Evolutionary conservation across 2,329 filamentous ascomycete species (phyloP).

Genomic region (Microcyclosporella mali): DNA sequence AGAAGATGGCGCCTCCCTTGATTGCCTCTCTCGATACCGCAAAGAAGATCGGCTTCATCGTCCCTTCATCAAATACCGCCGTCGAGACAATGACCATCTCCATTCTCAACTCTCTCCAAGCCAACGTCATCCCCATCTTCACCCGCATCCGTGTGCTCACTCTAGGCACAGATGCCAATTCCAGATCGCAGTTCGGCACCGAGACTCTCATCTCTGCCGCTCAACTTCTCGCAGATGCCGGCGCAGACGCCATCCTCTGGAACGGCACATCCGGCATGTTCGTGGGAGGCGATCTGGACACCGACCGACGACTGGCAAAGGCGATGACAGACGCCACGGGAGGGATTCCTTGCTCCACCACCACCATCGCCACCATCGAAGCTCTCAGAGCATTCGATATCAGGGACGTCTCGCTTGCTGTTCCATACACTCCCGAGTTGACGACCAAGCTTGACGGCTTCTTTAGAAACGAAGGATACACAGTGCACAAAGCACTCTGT

Average conservation of each 20-base stretch:
- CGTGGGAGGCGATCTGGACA: slow-evolving; percentile 19
- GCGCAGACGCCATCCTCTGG: slow-evolving; percentile 29
- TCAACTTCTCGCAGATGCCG: slow-evolving; percentile 28
- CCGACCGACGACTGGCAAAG: slow-evolving; percentile 12
- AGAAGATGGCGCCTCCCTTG: slow-evolving; percentile 6
- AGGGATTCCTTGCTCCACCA: slow-evolving; percentile 18
- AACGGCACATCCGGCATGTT: slow-evolving; percentile 30
- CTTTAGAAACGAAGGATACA: slow-evolving; percentile 11
- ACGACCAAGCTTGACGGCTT: slow-evolving; percentile 15
- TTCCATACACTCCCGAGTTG: slow-evolving; percentile 16
- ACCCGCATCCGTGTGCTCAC: slow-evolving; percentile 39
- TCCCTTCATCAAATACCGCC: slow-evolving; percentile 41
- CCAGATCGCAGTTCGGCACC: slow-evolving; percentile 31
- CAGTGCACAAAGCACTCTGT: slow-evolving; percentile 8
- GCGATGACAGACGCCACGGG: slow-evolving; percentile 14
- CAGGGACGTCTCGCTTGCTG: slow-evolving; percentile 16
- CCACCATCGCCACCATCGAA: slow-evolving; percentile 19
- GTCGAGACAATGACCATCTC: slow-evolving; percentile 39
- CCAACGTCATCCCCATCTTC: slow-evolving; percentile 31
- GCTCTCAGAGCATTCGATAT: slow-evolving; percentile 13
- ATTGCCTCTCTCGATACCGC: slow-evolving; percentile 15
- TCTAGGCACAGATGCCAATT: slow-evolving; percentile 32
- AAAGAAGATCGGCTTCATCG: slow-evolving; percentile 36
- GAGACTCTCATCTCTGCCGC: slow-evolving; percentile 25
- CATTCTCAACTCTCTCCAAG: slow-evolving; percentile 34